A percentile compares a stretch with the other conserved stretches of the same genome.
phyloP scores from a whole-genome alignment of 805 yeast species.

The Blastobotrys chiropterorum region DNA sequence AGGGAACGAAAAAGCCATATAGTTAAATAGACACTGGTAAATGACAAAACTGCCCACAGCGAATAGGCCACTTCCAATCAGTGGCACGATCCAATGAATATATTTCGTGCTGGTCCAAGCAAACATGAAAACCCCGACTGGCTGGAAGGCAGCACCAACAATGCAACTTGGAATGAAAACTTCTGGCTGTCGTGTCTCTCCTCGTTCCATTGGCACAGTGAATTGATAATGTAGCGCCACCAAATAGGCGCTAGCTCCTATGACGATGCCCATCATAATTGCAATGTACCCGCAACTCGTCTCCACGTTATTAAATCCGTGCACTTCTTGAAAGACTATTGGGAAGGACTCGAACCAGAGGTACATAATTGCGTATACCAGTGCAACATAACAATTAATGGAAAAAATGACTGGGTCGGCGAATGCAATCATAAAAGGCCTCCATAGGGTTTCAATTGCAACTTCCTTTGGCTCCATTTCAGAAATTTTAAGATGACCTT shows the following conservation, averaged over 20 bases:
- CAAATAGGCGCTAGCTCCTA: too few species aligned
- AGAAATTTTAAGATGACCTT: conserved; percentile 33
- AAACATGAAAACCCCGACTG: conserved; percentile 40
- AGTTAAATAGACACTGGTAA: conserved; percentile 48
- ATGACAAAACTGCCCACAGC: conserved; percentile 37
- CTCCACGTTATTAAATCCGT: conserved; percentile 41
- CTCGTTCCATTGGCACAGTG: too few species aligned
- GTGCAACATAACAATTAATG: conserved; percentile 42
- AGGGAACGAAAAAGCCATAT: conserved; percentile 43
- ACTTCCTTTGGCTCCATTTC: too few species aligned
- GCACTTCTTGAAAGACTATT: conserved; percentile 38
- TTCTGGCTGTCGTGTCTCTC: too few species aligned
- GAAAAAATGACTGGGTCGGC: conserved; percentile 48
- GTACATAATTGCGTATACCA: conserved; percentile 45
- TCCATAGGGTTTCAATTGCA: conserved; percentile 10
- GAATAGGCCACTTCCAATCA: conserved; percentile 38
- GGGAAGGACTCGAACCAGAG: conserved; percentile 58
- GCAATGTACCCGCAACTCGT: conserved; percentile 41
- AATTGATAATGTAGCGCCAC: too few species aligned
- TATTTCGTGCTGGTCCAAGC: conserved; percentile 41
- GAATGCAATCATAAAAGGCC: conserved; percentile 39
- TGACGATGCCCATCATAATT: conserved; percentile 37
- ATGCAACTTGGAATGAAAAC: conserved; percentile 21
- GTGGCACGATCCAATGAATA: conserved; percentile 46
- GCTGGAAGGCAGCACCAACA: conserved; percentile 39